Evolutionary conservation across 768 basidiomycete genomes (phyloP).

Genomic region (Pleurotus eryngii): DNA sequence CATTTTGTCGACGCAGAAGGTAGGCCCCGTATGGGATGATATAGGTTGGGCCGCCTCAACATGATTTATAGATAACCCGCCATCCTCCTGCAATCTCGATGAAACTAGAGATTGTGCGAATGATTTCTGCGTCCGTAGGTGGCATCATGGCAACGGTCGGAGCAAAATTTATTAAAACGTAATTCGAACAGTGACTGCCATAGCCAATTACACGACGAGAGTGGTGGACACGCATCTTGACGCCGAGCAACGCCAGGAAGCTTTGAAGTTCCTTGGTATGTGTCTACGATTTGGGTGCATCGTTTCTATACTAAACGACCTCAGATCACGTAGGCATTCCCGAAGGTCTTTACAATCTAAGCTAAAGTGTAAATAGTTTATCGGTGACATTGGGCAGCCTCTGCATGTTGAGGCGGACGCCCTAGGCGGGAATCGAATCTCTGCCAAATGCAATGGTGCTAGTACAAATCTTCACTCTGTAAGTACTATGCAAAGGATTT

Average conservation of each 20-base stretch:
- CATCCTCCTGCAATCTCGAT: slow-evolving; percentile 47
- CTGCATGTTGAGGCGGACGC: slow-evolving; percentile 43
- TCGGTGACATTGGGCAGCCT: slow-evolving; percentile 49
- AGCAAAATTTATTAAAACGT: slow-evolving; percentile 3
- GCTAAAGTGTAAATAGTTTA: slow-evolving; percentile 25
- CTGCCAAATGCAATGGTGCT: slow-evolving; percentile 33
- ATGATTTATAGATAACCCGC: slow-evolving; percentile 32
- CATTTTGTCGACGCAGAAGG: slow-evolving; percentile 54
- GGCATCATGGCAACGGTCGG: slow-evolving; percentile 18
- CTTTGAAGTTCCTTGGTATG: slow-evolving; percentile 49
- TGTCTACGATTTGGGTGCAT: not conserved
- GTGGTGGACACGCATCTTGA: slow-evolving; percentile 40
- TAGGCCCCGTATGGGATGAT: slow-evolving; percentile 4
- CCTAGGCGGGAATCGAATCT: slow-evolving; percentile 43
- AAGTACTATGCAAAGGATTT: slow-evolving; percentile 8
- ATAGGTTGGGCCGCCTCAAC: not conserved
- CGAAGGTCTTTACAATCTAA: not conserved
- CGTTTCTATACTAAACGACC: not conserved
- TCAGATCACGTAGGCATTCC: slow-evolving; percentile 28
- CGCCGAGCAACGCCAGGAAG: slow-evolving; percentile 43
- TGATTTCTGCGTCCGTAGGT: slow-evolving; percentile 37
- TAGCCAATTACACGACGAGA: slow-evolving; percentile 54
- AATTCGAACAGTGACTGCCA: slow-evolving; percentile 40
- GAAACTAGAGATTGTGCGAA: slow-evolving; percentile 43
- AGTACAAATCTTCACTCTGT: slow-evolving; percentile 44